Percentiles rank a stretch among this genome's conserved stretches.
phyloP scores from a whole-genome alignment of 1,284 basidiomycete genomes.

The Cystobasidium pallidum region DNA sequence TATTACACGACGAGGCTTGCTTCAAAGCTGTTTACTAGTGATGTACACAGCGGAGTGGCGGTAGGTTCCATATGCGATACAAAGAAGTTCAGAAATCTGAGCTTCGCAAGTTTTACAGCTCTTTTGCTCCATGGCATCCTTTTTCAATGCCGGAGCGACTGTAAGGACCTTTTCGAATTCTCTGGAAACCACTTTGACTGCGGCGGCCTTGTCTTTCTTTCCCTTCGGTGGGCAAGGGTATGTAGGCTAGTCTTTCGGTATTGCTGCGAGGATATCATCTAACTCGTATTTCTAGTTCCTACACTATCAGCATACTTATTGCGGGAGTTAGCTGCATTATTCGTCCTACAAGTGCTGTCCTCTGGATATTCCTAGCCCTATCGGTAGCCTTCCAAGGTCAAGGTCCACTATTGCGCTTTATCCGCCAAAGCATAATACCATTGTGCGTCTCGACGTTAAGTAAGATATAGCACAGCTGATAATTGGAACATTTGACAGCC shows the following conservation, averaged over 20 bases:
- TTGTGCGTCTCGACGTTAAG: slow-evolving; percentile 1
- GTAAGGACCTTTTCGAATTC: slow-evolving; percentile 92
- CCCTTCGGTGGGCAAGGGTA: slow-evolving; percentile 58
- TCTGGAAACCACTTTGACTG: slow-evolving; percentile 82
- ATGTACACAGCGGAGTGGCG: slow-evolving; percentile 11
- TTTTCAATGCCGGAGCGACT: slow-evolving; percentile 82
- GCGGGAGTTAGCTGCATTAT: slow-evolving; percentile 78
- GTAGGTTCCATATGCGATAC: background rate
- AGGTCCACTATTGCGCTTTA: background rate
- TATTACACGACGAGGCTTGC: slow-evolving; percentile 71
- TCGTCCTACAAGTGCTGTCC: slow-evolving; percentile 80
- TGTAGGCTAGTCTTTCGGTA: slow-evolving; percentile 48
- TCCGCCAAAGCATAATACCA: slow-evolving; percentile 6
- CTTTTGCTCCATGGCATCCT: slow-evolving; percentile 77
- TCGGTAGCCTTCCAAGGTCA: slow-evolving; percentile 60
- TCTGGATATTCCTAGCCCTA: slow-evolving; percentile 75
- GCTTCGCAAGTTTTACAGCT: slow-evolving; percentile 61
- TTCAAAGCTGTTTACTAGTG: slow-evolving; percentile 63
- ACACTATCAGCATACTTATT: slow-evolving; percentile 60
- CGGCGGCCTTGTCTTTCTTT: slow-evolving; percentile 76
- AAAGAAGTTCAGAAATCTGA: background rate
- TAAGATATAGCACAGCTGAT: background rate
- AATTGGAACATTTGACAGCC: background rate
- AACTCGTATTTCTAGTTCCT: too few relatives aligned
- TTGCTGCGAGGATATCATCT: background rate